Base-by-base conservation (phyloP, 2,329 filamentous ascomycete genomes). In the Fusarium ambrosium region DNA sequence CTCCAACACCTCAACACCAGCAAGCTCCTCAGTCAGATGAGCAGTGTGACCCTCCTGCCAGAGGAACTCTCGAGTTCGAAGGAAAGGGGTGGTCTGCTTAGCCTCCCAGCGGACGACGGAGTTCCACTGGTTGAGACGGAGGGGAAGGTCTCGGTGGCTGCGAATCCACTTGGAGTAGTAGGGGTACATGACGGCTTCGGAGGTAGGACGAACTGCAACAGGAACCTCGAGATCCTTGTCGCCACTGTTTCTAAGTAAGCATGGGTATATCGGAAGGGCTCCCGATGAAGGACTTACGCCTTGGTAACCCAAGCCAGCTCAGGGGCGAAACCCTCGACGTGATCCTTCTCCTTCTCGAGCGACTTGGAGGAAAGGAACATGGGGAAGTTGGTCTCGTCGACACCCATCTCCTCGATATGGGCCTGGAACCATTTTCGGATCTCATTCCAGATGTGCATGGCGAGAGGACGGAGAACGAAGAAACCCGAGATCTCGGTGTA, bases 101-200 rank as follows among this genome's bases (percentile, higher is more conserved):
- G 97, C 97, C 85, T 98, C 97, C 97, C 97, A 98, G 79, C 96
- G 91, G 59, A 98, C 89, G 75, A 90, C 89, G 16, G 93, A 97
- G 89, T 98, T 98, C 97, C 97, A 99, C 85, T 99, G 97, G 87
- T 98, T 98, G 77, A 98, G 89, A 81, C 95, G 93, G 77, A 98
- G 89, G 72, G 97, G 97, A 69, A 99, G 92, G 81, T 99, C 97
- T 80, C 97, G 92, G 86, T 99, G 95, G 82, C 93, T 96, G 83
- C 96, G 93, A 84, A 99, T 98, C 94, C 97, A 98, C 86, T 97
- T 97, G 77, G 94, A 90, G 84, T 97, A 98, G 89, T 97, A 97
- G 72, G 93, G 94, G 86, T 98, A 98, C 94, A 98, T 97, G 85
- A 97, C 94, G 71, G 91, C 91, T 85, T 93, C 91, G 74, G 91